Evolutionary conservation across 352 stramenopile species (phyloP), one percentile per base, ranked within the genome.

Genomic region (Phytophthora hibernalis): DNA sequence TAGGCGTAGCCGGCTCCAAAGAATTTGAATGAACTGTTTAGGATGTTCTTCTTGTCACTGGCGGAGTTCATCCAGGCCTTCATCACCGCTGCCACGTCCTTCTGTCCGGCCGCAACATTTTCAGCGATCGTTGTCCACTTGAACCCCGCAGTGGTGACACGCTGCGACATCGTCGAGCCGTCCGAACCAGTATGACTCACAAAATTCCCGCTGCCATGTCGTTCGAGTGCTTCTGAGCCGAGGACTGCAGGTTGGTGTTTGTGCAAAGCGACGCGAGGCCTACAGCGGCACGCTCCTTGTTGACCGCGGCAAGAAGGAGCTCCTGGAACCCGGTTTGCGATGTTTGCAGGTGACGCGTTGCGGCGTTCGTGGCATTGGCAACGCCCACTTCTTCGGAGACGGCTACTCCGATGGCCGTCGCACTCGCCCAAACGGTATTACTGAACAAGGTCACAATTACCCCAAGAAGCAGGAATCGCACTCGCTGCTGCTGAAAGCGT

Each of bases 21-120:
- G 37, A 68, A 72, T 16, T 49, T 80, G 58, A 66, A 73, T 0
- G 40, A 54, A 20, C 35, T 55, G 28, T 65, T 64, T 6, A 88
- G 61, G 31, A 88, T 77, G 60, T 85, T 85, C 11, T 62, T 55
- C 28, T 49, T 70, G 64, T 88, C 77, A 20, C 77, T 77, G 7
- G 60, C 13, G 10, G 79, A 88, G 61, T 73, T 76, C 76, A 85
- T 88, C 80, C 80, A 88, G 33, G 80, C 68, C 26, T 79, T 71
- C 77, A 88, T 86, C 40, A 86, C 77, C 28, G 61, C 57, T 2
- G 55, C 20, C 45, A 84, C 74, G 51, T 83, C 70, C 13, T 56
- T 59, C 58, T 86, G 77, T n/a, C 80, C 80, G 16, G 75, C 77
- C 4, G 80, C 80, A n/a, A 86, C 76, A 42, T 89, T 89, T 47